Evolutionary conservation across 2,329 filamentous ascomycete species (phyloP), one percentile per base, ranked within the genome.

Genomic region (Penicillium palitans): DNA sequence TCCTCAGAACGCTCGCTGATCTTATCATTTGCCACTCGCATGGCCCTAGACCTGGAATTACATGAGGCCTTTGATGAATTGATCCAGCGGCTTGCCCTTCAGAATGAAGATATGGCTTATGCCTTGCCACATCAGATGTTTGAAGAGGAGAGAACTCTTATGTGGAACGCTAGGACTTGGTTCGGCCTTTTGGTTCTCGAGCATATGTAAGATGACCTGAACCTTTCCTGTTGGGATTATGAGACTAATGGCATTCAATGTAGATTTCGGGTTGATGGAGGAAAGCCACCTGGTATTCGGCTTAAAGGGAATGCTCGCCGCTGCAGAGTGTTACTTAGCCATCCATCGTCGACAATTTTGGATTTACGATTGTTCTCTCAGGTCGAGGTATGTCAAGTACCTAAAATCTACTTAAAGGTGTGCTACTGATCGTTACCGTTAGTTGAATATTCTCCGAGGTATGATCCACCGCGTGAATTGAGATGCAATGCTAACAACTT

Each of bases 341-440:
- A 79, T 58, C 69, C 74, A 0, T 74, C 74, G 2, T 75, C 77
- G 1, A 82, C 79, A 0, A 66, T 78, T 3, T 71, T 83, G 8
- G 83, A 85, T 64, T 68, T 83, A 17, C 79, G 81, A 7, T 69
- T 85, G 0, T 76, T 84, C 35, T 80, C 81, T 3, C 82, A 84
- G 60, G 77, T 84, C 3, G 82, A 80, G 68, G 70, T 74, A 61
- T 39, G 60, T 51, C 7, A 1, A 10, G 7, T 40, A 3, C 25
- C 25, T 27, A 10, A 15, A 29, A 27, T 25, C 1, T 25, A 21
- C 19, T 25, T 25, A 7, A 25, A 25, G 5, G 25, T 7, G 25
- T 25, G 2, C 25, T 25, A 35, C 59, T 66, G 15, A 62, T 19
- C 13, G 15, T 39, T 39, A 33, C 12, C 15, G n/a, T 40, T 42